Base-by-base conservation (phyloP, 1,284 basidiomycete species). In the Puccinia hordei region DNA sequence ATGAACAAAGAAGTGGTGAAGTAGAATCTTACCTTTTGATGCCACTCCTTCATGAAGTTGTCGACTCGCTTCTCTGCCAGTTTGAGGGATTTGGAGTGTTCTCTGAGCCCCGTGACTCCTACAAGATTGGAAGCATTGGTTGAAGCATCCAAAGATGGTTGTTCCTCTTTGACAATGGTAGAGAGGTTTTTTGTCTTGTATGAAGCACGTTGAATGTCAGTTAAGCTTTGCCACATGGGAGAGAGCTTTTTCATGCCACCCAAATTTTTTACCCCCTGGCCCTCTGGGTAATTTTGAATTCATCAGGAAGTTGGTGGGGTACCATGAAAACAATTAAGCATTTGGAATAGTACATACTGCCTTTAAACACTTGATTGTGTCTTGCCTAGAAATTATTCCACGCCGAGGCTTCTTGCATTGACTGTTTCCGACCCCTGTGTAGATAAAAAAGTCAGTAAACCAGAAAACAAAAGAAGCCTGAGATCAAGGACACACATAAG, bases 361-460 rank as follows among this genome's bases (percentile, higher is more conserved):
- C 66, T 22, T 68, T 27, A n/a, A 68, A 68, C 0, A 68, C 1
- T 1, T 44, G 2, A 2, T 19, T 12, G 17, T 68, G 24, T 33
- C 49, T 49, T 24, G 17, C 41, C 46, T 68, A 41, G 13, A 68
- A 68, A 8, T 24, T 27, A 17, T 68, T 44, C 66, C 66, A 68
- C 15, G 2, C 10, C 17, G 66, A 49, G 3, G 22, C 10, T 19
- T 6, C 38, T 13, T 41, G 46, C 10, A 46, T 3, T 19, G 41
- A 13, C 41, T 68, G 66, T 51, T 68, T 68, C 15, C 66, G 17
- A 27, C 66, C 66, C 66, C 66, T 68, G n/a, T 63, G 33, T n/a
- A n/a, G 30, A 38, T 33, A 63, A 15, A 22, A 22, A n/a, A 38
- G n/a, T 38, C 24, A 30, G 57, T 30, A 59, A 33, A 41, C n/a